Base-by-base conservation (phyloP, 1,139 yeast genomes). In the Magnusiomyces clavatus region DNA sequence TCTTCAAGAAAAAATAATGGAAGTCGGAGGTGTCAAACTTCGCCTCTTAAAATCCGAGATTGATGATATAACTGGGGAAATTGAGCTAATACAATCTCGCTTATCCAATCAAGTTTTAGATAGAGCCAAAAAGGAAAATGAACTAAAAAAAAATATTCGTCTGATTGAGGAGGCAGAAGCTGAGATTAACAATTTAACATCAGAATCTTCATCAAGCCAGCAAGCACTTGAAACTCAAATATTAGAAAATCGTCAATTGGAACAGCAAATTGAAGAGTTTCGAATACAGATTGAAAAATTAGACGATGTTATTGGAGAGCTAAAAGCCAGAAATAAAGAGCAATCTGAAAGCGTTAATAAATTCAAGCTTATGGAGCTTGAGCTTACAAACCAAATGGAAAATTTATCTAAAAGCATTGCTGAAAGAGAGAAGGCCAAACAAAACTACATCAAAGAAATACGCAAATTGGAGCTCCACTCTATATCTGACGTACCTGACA, bases 1-100 rank as follows among this genome's bases (percentile, higher is more conserved):
- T 0, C 69, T 89, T 6, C 90, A 88, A 60, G 87, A 83, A 53
- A 77, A 83, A 63, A 87, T 94, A 39, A 81, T 90, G 86, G 84
- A 86, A 54, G 85, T 89, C 51, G 98, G 99, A 51, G 99, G 99
- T 58, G 83, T 86, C 12, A 83, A 83, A 57, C 74, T 92, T 58
- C 81, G 90, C 53, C 68, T 86, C 56, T 96, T 89, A 62, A 86
- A 82, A 58, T 78, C 94, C 1, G 85, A 82, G 61, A 96, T 92
- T 12, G 92, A 83, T 61, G 84, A 94, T 1, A 73, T 86, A 41
- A 74, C 75, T 48, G 88, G 86, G 60, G 78, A 81, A 60, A 77
- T 86, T 45, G 86, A 83, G 54, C 77, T 85, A 19, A 69, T 81
- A 20, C 73, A 70, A 38, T 81, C 80, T 43, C 82, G 80, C 58